phyloP scores from a whole-genome alignment of 805 yeast species.

The Osmozyma mogii region DNA sequence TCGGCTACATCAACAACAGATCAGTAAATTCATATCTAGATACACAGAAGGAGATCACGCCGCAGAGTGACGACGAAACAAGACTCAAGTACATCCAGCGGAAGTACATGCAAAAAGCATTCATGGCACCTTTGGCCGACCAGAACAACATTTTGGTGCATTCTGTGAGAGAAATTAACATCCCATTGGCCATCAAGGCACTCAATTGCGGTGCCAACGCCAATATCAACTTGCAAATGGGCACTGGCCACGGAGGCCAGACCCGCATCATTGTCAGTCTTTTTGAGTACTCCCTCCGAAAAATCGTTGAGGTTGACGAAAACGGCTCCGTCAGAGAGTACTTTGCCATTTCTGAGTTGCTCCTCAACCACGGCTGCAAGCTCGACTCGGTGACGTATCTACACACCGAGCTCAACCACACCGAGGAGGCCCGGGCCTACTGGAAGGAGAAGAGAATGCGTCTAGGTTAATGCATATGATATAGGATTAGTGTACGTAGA shows the following conservation, averaged over 20 bases:
- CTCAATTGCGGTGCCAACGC: constrained; percentile 44
- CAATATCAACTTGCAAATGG: constrained; percentile 31
- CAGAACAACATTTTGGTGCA: constrained; percentile 36
- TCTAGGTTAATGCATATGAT: no score
- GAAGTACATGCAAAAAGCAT: constrained; percentile 57
- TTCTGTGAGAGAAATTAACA: constrained; percentile 44
- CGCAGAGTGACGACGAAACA: constrained; percentile 33
- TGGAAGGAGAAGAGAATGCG: constrained; percentile 37
- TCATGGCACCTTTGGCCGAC: constrained; percentile 17
- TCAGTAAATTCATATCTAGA: constrained; percentile 58
- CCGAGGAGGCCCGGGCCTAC: constrained; percentile 41
- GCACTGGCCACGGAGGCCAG: constrained; percentile 5
- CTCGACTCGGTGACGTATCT: constrained; percentile 26
- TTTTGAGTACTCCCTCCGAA: constrained; percentile 47
- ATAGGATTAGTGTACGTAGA: no score
- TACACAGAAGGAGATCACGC: constrained; percentile 21
- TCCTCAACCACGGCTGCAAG: constrained; percentile 49
- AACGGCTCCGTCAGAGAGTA: constrained; percentile 11
- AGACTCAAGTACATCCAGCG: constrained; percentile 53
- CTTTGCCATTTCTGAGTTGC: constrained; percentile 47
- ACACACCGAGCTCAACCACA: constrained; percentile 27
- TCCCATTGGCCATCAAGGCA: constrained; percentile 34
- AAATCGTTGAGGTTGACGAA: constrained; percentile 19
- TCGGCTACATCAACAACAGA: constrained; percentile 46
- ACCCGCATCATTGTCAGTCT: no score